Conservation (phyloP, 768 basidiomycete species). For the Daedaleopsis sinensis region DNA sequence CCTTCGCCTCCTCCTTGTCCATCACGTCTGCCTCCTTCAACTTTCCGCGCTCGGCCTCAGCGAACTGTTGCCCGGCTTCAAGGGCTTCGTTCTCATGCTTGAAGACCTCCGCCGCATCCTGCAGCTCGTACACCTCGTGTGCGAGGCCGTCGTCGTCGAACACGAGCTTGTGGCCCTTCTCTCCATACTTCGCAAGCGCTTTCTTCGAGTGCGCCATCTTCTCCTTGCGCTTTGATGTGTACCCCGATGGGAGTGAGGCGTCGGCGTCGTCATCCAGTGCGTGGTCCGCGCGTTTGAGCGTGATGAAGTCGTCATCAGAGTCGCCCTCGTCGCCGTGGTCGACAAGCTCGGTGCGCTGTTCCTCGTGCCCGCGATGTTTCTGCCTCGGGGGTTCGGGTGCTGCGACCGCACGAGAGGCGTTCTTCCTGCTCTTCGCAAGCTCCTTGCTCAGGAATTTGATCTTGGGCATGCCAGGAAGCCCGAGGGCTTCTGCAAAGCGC, state of each 20-base stretch:
- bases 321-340: conserved; percentile 59
- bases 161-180: conserved; percentile 70
- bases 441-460: conserved; percentile 83
- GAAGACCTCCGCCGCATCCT: conserved; percentile 69
- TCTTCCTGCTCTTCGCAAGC: conserved; percentile 76
- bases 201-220: conserved; percentile 77
- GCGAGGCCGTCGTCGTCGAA: conserved; percentile 89
- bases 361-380: too few relatives aligned
- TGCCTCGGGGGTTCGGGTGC: conserved; percentile 40
- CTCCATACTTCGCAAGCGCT: conserved; percentile 61
- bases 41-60: conserved; percentile 71
- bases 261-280: conserved; percentile 48
- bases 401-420: conserved; percentile 65
- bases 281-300: conserved; percentile 90
- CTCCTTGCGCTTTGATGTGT: conserved; percentile 87
- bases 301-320: conserved; percentile 84
- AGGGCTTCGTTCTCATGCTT: conserved; percentile 61
- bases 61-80: conserved; percentile 70
- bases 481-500: conserved; percentile 85
- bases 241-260: conserved; percentile 40
- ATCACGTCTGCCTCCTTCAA: conserved; percentile 68
- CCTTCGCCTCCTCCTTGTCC: conserved; percentile 84
- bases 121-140: conserved; percentile 84
- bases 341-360: conserved; percentile 85
- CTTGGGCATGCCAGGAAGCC: conserved; percentile 92